These are phyloP conservation scores for Nigrograna mackinnonii DNA, from an alignment of 2,329 filamentous ascomycete species.

Conservation along the genomic window DNA sequence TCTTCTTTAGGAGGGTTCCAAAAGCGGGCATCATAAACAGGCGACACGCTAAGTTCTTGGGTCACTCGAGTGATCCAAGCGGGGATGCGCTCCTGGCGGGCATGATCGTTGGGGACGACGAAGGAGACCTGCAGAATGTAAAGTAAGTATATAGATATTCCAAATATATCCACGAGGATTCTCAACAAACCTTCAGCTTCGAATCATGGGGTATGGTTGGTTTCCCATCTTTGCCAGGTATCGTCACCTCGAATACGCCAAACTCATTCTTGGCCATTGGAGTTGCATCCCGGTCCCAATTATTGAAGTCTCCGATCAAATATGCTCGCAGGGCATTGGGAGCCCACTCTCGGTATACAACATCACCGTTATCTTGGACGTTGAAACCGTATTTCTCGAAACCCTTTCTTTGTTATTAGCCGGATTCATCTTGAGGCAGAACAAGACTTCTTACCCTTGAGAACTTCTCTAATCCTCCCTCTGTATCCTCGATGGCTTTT, in stretches of 20 bases:
- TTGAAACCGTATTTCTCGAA: constrained; percentile 86
- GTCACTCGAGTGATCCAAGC: constrained; percentile 98
- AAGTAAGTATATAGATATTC: not conserved
- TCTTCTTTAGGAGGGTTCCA: constrained; percentile 87
- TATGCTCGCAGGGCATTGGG: constrained; percentile 84
- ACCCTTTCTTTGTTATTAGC: constrained; percentile 60
- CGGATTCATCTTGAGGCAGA: no score
- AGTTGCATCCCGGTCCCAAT: constrained; percentile 82
- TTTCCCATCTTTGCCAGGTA: constrained; percentile 74
- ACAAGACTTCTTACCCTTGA: constrained; percentile 77
- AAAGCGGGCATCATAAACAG: constrained; percentile 91
- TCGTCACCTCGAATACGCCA: constrained; percentile 81
- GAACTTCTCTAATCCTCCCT: constrained; percentile 92
- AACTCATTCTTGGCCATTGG: constrained; percentile 85
- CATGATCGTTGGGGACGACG: constrained; percentile 74
- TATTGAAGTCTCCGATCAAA: constrained; percentile 94
- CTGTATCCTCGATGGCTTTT: constrained; percentile 74
- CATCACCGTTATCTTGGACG: constrained; percentile 78
- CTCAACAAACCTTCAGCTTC: constrained; percentile 79
- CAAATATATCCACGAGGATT: not conserved
- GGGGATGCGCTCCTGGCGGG: constrained; percentile 80
- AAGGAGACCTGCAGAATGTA: constrained; percentile 73
- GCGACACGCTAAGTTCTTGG: constrained; percentile 86
- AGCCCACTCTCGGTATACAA: constrained; percentile 94
- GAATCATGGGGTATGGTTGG: constrained; percentile 88